Conservation (phyloP, 345 rosid genomes). For the Citrus sp. region DNA sequence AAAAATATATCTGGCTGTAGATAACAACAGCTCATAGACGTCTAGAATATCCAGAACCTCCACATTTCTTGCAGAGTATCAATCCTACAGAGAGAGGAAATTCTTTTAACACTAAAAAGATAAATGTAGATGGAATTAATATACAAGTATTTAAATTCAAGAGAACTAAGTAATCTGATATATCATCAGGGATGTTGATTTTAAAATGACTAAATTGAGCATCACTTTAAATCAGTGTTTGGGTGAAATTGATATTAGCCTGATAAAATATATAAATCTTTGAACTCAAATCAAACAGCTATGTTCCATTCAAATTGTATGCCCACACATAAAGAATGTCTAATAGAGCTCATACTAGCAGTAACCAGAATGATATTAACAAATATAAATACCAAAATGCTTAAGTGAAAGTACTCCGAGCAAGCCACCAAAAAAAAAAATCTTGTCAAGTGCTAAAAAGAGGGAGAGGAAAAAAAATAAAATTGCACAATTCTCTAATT, state of each 20-base stretch:
- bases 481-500: neutral
- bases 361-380: neutral
- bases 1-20: slow-evolving; percentile 6
- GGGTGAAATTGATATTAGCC: neutral
- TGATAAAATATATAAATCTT: neutral
- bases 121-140: neutral
- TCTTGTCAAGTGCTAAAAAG: neutral
- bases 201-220: neutral
- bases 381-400: neutral
- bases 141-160: neutral
- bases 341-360: neutral
- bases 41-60: slow-evolving; percentile 68
- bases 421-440: neutral
- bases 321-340: neutral
- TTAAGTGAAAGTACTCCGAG: neutral
- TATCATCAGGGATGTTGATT: neutral
- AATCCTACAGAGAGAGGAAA: slow-evolving; percentile 35
- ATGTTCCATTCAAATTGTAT: neutral
- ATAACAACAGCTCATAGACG: slow-evolving; percentile 37
- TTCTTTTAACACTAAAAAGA: neutral
- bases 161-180: neutral
- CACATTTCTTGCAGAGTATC: slow-evolving; percentile 72
- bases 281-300: neutral
- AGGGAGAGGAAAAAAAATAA: neutral
- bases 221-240: neutral